Conservation (phyloP, 2,329 filamentous ascomycete genomes). For the Cytospora mali region DNA sequence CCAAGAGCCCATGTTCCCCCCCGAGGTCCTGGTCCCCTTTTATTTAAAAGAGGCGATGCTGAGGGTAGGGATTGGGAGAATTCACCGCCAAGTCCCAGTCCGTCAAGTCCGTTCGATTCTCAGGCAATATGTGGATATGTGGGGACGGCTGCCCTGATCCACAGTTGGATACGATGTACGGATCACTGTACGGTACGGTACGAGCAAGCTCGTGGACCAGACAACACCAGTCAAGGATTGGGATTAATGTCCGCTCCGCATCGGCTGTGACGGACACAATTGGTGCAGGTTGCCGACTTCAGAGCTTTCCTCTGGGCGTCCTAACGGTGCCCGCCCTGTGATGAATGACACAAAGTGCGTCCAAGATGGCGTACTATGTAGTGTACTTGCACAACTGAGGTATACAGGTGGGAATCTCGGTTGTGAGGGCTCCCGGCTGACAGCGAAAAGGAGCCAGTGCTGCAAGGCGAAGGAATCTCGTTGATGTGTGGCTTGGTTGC, state of each 20-base stretch:
- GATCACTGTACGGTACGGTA: not conserved
- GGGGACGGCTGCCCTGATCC: conserved; percentile 19
- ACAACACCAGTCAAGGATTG: not conserved
- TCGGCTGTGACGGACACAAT: not conserved
- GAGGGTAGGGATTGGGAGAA: conserved; percentile 20
- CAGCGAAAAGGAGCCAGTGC: not conserved
- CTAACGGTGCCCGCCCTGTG: not conserved
- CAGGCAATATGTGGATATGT: conserved; percentile 29
- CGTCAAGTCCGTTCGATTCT: conserved; percentile 19
- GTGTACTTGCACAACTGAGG: not conserved
- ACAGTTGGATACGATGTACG: conserved; percentile 28
- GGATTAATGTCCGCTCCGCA: not conserved
- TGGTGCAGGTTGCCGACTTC: not conserved
- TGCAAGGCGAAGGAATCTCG: conserved; percentile 3
- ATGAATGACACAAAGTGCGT: not conserved
- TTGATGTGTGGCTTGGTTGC: conserved; percentile 7
- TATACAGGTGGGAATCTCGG: not conserved
- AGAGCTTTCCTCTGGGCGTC: not conserved
- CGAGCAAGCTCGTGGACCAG: not conserved
- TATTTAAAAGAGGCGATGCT: conserved; percentile 21
- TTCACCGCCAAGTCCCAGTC: conserved; percentile 27
- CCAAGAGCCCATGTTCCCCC: conserved; percentile 7
- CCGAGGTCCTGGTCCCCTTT: conserved; percentile 22
- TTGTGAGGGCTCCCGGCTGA: not conserved
- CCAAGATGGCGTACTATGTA: not conserved